Percentiles rank a stretch among this genome's conserved stretches.
phyloP scores from a whole-genome alignment of 2,329 filamentous ascomycete genomes.

The Cladosporium sp. region DNA sequence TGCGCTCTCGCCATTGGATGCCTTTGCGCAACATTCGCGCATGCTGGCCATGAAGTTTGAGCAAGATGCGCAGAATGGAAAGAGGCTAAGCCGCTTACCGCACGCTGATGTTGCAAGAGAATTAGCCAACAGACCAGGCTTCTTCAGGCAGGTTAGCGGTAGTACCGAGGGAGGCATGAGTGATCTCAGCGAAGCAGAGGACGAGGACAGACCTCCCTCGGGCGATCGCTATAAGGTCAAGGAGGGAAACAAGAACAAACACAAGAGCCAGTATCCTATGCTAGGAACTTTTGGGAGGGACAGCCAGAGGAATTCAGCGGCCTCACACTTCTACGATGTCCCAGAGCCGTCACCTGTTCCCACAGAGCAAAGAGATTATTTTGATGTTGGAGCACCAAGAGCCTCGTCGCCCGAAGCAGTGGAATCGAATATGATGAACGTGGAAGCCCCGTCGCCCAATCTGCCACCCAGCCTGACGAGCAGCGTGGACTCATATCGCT shows the following conservation, averaged over 20 bases:
- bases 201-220: conserved; percentile 38
- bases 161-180: conserved; percentile 45
- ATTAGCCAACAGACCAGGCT: conserved; percentile 71
- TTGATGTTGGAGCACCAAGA: conserved; percentile 37
- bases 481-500: conserved; percentile 32
- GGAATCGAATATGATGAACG: conserved; percentile 36
- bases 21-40: conserved; percentile 87
- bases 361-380: conserved; percentile 37
- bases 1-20: conserved; percentile 88
- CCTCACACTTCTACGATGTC: conserved; percentile 4
- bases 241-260: conserved; percentile 33
- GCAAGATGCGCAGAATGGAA: conserved; percentile 65
- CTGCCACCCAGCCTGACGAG: conserved; percentile 31
- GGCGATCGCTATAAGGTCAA: conserved; percentile 10
- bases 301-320: conserved; percentile 3
- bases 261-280: conserved; percentile 32
- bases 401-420: conserved; percentile 43
- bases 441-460: conserved; percentile 42
- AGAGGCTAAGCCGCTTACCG: conserved; percentile 78
- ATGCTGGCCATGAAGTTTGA: conserved; percentile 83
- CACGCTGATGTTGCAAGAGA: conserved; percentile 80
- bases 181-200: conserved; percentile 28
- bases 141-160: conserved; percentile 68
- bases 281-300: conserved; percentile 22
- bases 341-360: conserved; percentile 5